A percentile compares a stretch with the other conserved stretches of the same genome.
These are phyloP conservation scores for Aspergillus biplanus DNA, from an alignment of 495 filamentous ascomycete genomes.

Conservation along the genomic window DNA sequence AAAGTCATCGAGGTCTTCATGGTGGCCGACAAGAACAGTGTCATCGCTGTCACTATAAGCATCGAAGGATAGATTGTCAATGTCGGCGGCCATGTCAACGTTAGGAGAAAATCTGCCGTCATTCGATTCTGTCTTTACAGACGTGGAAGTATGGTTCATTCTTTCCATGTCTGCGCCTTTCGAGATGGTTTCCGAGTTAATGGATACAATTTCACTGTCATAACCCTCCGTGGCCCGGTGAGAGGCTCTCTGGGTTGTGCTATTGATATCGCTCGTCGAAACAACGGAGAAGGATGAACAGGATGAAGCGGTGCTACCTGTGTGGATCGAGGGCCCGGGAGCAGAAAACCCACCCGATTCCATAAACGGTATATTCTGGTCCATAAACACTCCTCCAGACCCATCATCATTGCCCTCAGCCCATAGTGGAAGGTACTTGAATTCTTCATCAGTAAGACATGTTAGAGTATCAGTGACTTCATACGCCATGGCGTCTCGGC, in stretches of 20 bases:
- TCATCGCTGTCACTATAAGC: slow-evolving; percentile 14
- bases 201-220: slow-evolving; percentile 32
- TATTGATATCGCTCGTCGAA: slow-evolving; percentile 32
- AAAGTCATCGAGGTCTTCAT: slow-evolving; percentile 10
- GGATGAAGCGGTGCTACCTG: slow-evolving; percentile 34
- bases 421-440: slow-evolving; percentile 57
- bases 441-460: slow-evolving; percentile 53
- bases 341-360: slow-evolving; percentile 46
- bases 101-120: slow-evolving; percentile 12
- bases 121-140: neutral
- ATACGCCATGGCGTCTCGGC: slow-evolving; percentile 16
- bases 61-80: slow-evolving; percentile 16
- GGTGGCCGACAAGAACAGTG: slow-evolving; percentile 16
- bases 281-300: slow-evolving; percentile 30
- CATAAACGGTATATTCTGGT: slow-evolving; percentile 41
- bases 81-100: slow-evolving; percentile 17
- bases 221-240: slow-evolving; percentile 37
- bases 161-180: slow-evolving; percentile 9
- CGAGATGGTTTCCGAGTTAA: slow-evolving; percentile 23
- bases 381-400: slow-evolving; percentile 54
- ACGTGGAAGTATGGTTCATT: slow-evolving; percentile 8
- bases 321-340: slow-evolving; percentile 48
- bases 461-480: slow-evolving; percentile 46
- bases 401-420: slow-evolving; percentile 60
- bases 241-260: slow-evolving; percentile 40